Evolutionary conservation across 1,284 basidiomycete species (phyloP), one percentile per base, ranked within the genome.

Genomic region (Xerocomus nothofagi): DNA sequence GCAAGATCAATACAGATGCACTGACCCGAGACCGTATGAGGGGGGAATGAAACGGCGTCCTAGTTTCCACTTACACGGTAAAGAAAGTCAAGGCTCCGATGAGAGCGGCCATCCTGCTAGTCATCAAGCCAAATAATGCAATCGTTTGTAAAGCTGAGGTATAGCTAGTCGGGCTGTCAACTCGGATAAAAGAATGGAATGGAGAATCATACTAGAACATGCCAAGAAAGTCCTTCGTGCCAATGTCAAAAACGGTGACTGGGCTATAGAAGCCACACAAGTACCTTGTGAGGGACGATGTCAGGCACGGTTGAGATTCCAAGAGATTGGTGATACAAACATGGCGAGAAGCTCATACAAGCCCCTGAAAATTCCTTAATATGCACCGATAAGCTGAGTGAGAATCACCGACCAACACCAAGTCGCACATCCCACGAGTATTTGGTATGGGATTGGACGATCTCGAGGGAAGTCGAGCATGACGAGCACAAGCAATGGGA

Each of bases 121-220:
- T 71, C 57, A 84, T 81, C 46, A 93, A 66, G 3, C 88, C 89
- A 60, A 93, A 89, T 9, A 93, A 68, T 2, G 82, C 88, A 34
- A 93, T 81, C 0, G 83, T 84, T 59, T 89, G 89, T 20, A 89
- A 67, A 11, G 82, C 88, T 55, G 83, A 73, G 11, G 72, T 71
- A 57, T 75, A 78, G 56, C 75, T 75, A 40, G 42, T 26, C 39
- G 10, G 27, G 44, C n/a, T 9, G 41, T 52, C 44, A 49, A 41
- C 38, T 49, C 7, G 31, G 26, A 33, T 43, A 15, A 20, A 15
- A 47, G 26, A 17, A 43, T 31, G 33, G 29, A 23, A 30, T 27
- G 30, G 24, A 50, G 69, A 66, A n/a, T 73, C 78, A 57, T 73
- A 89, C 73, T 86, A 89, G 59, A 88, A 86, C 24, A 75, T 72